Percentiles rank a stretch among this genome's conserved stretches.
phyloP scores from a whole-genome alignment of 352 stramenopile species.

The Phytophthora sp. region DNA sequence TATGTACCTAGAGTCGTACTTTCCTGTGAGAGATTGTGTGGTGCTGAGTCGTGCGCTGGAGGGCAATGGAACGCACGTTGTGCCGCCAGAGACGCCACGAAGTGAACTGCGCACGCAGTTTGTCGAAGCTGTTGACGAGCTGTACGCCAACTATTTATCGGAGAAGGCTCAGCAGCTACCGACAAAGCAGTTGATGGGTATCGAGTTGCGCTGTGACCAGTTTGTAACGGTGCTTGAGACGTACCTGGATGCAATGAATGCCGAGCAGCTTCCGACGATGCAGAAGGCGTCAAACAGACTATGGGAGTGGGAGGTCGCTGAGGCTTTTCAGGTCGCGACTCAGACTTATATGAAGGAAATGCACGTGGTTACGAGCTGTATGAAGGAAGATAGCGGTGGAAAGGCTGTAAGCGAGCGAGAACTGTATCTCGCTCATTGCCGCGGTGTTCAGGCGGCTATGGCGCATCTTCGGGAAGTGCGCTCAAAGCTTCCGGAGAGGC shows the following conservation, averaged over 20 bases:
- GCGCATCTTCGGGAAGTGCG: slow-evolving; percentile 35
- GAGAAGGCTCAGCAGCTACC: slow-evolving; percentile 41
- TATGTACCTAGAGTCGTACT: slow-evolving; percentile 68
- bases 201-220: slow-evolving; percentile 41
- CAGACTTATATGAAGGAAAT: slow-evolving; percentile 34
- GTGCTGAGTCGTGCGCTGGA: slow-evolving; percentile 59
- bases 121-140: slow-evolving; percentile 55
- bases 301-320: slow-evolving; percentile 44
- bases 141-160: slow-evolving; percentile 56
- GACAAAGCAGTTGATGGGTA: slow-evolving; percentile 52
- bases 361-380: background rate
- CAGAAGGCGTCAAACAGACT: slow-evolving; percentile 48
- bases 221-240: slow-evolving; percentile 48
- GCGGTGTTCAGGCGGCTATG: slow-evolving; percentile 35
- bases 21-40: slow-evolving; percentile 48
- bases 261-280: slow-evolving; percentile 49
- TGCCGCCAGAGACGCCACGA: slow-evolving; percentile 17
- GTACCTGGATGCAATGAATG: slow-evolving; percentile 58
- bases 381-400: background rate
- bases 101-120: slow-evolving; percentile 58
- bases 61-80: slow-evolving; percentile 23
- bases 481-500: slow-evolving; percentile 30
- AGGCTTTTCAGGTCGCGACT: slow-evolving; percentile 38
- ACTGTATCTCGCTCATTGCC: slow-evolving; percentile 39
- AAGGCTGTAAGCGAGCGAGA: slow-evolving; percentile 15